phyloP scores from a whole-genome alignment of 345 rosid genomes.

The Linum usitatissimum region DNA sequence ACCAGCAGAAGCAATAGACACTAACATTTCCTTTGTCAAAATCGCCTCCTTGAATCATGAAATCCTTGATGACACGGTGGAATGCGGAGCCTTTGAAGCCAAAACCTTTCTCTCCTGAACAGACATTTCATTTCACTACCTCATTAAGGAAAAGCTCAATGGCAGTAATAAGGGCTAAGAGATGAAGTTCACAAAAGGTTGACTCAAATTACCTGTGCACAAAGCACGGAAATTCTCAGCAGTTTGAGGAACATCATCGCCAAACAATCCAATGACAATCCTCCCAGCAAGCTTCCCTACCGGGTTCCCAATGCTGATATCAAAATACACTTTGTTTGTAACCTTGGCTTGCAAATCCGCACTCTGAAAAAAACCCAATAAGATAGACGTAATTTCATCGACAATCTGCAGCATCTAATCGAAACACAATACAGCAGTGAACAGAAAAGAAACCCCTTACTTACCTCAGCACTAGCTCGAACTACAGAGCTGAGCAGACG shows the following conservation, averaged over 20 bases:
- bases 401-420: background rate
- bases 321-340: constrained; percentile 82
- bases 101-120: constrained; percentile 87
- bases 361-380: constrained; percentile 28
- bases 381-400: background rate
- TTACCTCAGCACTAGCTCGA: background rate
- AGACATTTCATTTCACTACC: background rate
- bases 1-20: background rate
- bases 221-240: constrained; percentile 91
- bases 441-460: background rate
- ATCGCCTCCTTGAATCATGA: constrained; percentile 99
- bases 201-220: constrained; percentile 57
- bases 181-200: background rate
- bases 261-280: constrained; percentile 80
- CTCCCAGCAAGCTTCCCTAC: constrained; percentile 81
- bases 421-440: background rate
- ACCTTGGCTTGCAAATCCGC: constrained; percentile 57
- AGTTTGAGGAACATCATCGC: constrained; percentile 94
- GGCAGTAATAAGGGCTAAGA: background rate
- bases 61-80: constrained; percentile 93
- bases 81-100: constrained; percentile 71
- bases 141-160: background rate
- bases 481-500: background rate
- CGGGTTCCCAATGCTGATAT: constrained; percentile 87
- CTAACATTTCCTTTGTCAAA: constrained; percentile 96